A percentile compares a stretch with the other conserved stretches of the same genome.
Evolutionary conservation across 306 rosid species (phyloP).

Genomic region (Coriaria nepalensis): DNA sequence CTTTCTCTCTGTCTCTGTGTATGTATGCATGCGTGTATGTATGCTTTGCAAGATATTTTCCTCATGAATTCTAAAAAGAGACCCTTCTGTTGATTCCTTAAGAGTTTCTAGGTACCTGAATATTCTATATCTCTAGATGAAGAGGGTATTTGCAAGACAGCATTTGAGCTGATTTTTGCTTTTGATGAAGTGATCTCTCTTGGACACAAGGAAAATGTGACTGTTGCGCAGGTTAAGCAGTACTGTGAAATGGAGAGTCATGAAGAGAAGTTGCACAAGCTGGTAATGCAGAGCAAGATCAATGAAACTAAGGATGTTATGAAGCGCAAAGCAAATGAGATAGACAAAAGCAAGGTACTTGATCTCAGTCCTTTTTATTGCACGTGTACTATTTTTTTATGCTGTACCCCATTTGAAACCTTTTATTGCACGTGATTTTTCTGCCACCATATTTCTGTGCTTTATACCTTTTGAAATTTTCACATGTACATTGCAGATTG

Average conservation of each 20-base stretch:
- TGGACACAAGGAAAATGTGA: conserved; percentile 86
- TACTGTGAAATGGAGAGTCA: conserved; percentile 96
- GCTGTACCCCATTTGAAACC: background rate
- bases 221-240: conserved; percentile 81
- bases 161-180: conserved; percentile 88
- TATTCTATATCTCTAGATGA: conserved; percentile 80
- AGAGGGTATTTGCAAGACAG: conserved; percentile 77
- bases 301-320: conserved; percentile 91
- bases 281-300: conserved; percentile 85
- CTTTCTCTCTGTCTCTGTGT: no score
- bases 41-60: no score
- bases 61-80: background rate
- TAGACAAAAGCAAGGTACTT: conserved; percentile 96
- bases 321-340: conserved; percentile 97
- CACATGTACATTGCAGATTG: conserved; percentile 55
- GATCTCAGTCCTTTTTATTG: background rate
- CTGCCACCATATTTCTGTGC: background rate
- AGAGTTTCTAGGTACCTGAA: conserved; percentile 73
- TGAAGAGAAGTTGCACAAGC: conserved; percentile 93
- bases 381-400: conserved; percentile 2
- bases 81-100: conserved; percentile 29
- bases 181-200: conserved; percentile 92
- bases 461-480: conserved; percentile 4
- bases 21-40: no score
- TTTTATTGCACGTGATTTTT: no score